Evolutionary conservation across 2,329 filamentous ascomycete genomes (phyloP), one percentile per base, ranked within the genome.

Genomic region (Xylaria arbuscula): DNA sequence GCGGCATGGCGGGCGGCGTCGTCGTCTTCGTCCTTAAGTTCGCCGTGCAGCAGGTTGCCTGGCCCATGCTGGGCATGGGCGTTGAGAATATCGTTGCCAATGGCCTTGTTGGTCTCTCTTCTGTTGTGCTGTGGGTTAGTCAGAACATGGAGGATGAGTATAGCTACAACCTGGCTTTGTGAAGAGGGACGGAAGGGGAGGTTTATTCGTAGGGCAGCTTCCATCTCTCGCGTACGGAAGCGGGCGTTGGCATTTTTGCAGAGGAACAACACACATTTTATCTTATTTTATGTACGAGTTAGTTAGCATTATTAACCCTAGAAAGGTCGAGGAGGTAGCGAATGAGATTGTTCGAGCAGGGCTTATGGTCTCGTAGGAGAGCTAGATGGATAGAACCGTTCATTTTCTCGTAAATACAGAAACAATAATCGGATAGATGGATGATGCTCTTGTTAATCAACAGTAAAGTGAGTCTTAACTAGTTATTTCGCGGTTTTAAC

Each of bases 61-160:
- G 87, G 84, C 88, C 88, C 34, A 88, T 87, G 75, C 79, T 90
- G 74, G 82, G 83, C 70, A 90, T 91, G 88, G 88, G 89, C 19
- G 83, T 90, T 64, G 87, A 89, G 81, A 90, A 90, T 70, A 83
- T 91, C n/a, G 82, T 90, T 42, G 87, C 88, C 70, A 91, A 91
- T 79, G 88, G 82, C 32, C 81, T 90, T 42, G 88, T 91, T 63
- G 88, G 88, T 62, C 77, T 89, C 64, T 89, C 88, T 80, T 87
- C 86, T 24, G 88, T 90, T 56, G 86, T 90, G 68, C 83, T 91
- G 50, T 91, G 89, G 89, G 80, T 91, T 64, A 89, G 86, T 80
- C 89, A 91, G 83, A 91, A 91, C 75, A 90, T 91, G 87, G 89
- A 91, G 82, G 89, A 91, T 75, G 89, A 91, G 79, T 91, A 91